Conservation (phyloP, 2,329 filamentous ascomycete genomes). For the Aspergillus sp. region DNA sequence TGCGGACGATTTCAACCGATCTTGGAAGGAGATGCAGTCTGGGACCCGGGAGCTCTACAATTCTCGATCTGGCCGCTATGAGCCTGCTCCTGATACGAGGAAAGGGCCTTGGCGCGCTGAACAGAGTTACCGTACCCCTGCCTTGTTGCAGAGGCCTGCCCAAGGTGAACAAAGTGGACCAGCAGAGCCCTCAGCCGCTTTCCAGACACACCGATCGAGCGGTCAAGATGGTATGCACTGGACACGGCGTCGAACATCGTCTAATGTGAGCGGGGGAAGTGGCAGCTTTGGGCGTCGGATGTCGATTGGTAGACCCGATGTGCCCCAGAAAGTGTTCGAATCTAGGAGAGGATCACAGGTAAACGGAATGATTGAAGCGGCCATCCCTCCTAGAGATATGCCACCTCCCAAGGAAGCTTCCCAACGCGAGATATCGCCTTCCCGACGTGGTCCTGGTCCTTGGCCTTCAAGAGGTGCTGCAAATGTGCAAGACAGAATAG, state of each 20-base stretch:
- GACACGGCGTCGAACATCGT: slow-evolving; percentile 78
- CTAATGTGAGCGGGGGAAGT: slow-evolving; percentile 86
- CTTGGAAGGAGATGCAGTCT: slow-evolving; percentile 71
- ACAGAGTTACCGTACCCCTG: slow-evolving; percentile 67
- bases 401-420: slow-evolving; percentile 24
- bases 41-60: slow-evolving; percentile 82
- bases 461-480: slow-evolving; percentile 33
- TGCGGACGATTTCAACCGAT: slow-evolving; percentile 87
- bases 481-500: slow-evolving; percentile 31
- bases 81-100: slow-evolving; percentile 76
- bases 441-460: slow-evolving; percentile 29
- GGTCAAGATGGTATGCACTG: slow-evolving; percentile 66
- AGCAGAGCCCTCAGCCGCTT: slow-evolving; percentile 81
- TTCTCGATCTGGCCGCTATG: slow-evolving; percentile 90
- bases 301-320: slow-evolving; percentile 55
- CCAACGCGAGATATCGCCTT: slow-evolving; percentile 27
- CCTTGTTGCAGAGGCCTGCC: slow-evolving; percentile 73
- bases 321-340: slow-evolving; percentile 43
- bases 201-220: slow-evolving; percentile 73
- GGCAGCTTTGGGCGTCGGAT: slow-evolving; percentile 67
- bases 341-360: slow-evolving; percentile 42
- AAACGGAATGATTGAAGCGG: slow-evolving; percentile 37
- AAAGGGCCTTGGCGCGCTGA: slow-evolving; percentile 70
- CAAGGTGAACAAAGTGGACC: slow-evolving; percentile 64
- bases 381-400: slow-evolving; percentile 31